Conservation (phyloP, 2,329 filamentous ascomycete genomes). For the Trichoderma sp. region DNA sequence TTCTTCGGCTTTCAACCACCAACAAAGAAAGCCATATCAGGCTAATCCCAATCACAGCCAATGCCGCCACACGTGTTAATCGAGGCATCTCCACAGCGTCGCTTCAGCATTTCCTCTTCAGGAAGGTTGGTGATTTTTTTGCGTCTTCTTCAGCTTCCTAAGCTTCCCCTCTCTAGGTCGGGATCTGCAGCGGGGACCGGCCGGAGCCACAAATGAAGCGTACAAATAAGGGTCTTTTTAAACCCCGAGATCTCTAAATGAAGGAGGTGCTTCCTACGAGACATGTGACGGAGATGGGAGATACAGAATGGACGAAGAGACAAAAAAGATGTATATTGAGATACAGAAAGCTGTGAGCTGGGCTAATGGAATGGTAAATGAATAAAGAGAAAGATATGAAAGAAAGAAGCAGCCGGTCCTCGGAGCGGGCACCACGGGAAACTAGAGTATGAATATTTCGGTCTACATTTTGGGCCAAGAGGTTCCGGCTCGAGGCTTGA, state of each 20-base stretch:
- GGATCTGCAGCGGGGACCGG: neutral
- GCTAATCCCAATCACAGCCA: neutral
- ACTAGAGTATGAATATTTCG: neutral
- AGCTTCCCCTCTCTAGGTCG: neutral
- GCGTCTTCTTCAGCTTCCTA: neutral
- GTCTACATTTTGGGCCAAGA: neutral
- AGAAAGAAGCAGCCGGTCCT: neutral
- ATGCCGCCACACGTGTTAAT: neutral
- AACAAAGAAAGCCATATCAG: neutral
- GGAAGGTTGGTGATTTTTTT: conserved; percentile 4
- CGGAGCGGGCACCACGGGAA: neutral
- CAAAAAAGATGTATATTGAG: neutral
- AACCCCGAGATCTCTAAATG: neutral
- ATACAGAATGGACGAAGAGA: neutral
- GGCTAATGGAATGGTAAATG: neutral
- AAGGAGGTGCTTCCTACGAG: neutral
- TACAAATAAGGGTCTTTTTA: neutral
- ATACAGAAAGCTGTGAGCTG: neutral
- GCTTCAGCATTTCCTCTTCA: conserved; percentile 10
- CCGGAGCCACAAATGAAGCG: neutral
- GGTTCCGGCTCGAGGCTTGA: neutral
- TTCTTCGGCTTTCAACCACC: neutral
- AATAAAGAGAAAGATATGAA: neutral
- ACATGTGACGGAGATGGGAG: neutral
- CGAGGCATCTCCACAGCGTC: neutral